Evolutionary conservation across 176 grass and related monocot species (phyloP).

Genomic region (Canna indica): DNA sequence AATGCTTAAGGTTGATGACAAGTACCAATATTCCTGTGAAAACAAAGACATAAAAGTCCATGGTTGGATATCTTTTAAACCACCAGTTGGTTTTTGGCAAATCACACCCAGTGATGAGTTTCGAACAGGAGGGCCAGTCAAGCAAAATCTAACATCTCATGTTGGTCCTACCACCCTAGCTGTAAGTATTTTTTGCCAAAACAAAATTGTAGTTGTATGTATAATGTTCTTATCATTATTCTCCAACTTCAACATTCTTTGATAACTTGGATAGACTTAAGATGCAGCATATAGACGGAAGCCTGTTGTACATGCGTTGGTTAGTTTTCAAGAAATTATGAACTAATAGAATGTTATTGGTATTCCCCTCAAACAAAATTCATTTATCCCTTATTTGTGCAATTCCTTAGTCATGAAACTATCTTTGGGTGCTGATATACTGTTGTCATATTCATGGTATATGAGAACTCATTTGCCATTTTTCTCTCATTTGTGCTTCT

Average conservation of each 20-base stretch:
- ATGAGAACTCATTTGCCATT: not conserved
- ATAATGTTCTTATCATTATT: not conserved
- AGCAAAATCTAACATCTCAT: constrained; percentile 94
- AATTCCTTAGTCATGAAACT: too few relatives aligned
- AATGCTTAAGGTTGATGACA: constrained; percentile 78
- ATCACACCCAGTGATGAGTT: constrained; percentile 86
- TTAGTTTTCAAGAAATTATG: too few relatives aligned
- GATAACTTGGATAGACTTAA: too few relatives aligned
- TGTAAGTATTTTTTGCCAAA: constrained; percentile 31
- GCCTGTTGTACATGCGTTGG: too few relatives aligned
- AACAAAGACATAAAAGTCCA: constrained; percentile 84
- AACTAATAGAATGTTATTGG: too few relatives aligned
- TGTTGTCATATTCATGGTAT: not conserved
- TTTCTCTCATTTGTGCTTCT: not conserved
- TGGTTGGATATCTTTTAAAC: constrained; percentile 81
- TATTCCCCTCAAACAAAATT: too few relatives aligned
- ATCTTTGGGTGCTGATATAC: too few relatives aligned
- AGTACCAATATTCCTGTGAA: constrained; percentile 91
- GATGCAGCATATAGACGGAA: too few relatives aligned
- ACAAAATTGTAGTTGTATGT: not conserved
- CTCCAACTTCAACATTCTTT: not conserved
- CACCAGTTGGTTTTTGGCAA: constrained; percentile 86
- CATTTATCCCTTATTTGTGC: too few relatives aligned
- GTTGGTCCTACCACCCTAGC: constrained; percentile 85
- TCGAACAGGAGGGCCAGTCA: constrained; percentile 74